phyloP scores from a whole-genome alignment of 2,329 filamentous ascomycete species.

The Lachnellula cervina region DNA sequence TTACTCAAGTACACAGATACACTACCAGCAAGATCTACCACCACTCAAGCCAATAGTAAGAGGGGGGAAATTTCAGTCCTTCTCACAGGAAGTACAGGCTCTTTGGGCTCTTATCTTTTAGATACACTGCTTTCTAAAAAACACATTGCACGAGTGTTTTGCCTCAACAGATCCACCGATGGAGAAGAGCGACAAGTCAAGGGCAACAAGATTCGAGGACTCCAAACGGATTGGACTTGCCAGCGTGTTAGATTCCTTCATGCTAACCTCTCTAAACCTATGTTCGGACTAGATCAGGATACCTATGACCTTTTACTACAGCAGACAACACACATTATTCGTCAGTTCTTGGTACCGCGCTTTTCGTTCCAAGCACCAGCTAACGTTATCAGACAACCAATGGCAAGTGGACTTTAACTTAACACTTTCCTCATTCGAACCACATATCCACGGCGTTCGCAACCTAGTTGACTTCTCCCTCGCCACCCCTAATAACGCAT shows the following conservation, averaged over 20 bases:
- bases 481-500: constrained; percentile 5
- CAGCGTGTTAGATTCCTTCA: constrained; percentile 43
- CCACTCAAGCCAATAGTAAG: not conserved
- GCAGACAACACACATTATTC: constrained; percentile 36
- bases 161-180: constrained; percentile 39
- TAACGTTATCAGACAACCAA: constrained; percentile 32
- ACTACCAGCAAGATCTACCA: constrained; percentile 2
- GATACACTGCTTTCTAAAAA: constrained; percentile 33
- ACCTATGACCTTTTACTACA: constrained; percentile 13
- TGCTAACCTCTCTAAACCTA: constrained; percentile 41
- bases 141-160: constrained; percentile 39
- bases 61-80: constrained; percentile 21
- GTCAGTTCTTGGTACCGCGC: not conserved
- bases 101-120: constrained; percentile 44
- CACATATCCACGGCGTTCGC: constrained; percentile 35
- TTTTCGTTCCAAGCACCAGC: not conserved
- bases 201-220: constrained; percentile 36
- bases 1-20: constrained; percentile 8
- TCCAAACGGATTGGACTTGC: constrained; percentile 26
- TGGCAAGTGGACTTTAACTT: constrained; percentile 37
- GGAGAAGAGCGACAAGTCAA: constrained; percentile 38
- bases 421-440: constrained; percentile 31
- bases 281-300: constrained; percentile 42
- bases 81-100: constrained; percentile 45
- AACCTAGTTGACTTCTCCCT: constrained; percentile 31